phyloP scores from a whole-genome alignment of 768 basidiomycete species.

The Leccinum pellstonianum region DNA sequence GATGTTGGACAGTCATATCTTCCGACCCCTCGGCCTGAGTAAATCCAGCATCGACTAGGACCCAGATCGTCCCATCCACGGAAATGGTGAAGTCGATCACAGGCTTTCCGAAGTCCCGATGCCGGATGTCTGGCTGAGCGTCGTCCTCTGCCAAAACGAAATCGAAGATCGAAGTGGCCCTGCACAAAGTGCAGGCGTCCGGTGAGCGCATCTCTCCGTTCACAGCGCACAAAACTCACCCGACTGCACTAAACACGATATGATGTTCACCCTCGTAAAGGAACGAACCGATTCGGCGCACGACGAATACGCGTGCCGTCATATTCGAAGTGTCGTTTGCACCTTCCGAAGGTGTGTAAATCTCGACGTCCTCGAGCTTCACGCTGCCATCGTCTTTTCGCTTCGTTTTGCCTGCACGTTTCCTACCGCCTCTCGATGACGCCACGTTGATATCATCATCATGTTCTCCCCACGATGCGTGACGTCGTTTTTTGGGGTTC shows the following conservation, averaged over 20 bases:
- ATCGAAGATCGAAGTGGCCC: constrained; percentile 68
- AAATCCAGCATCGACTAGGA: constrained; percentile 51
- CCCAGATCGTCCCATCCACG: constrained; percentile 41
- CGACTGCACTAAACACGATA: constrained; percentile 68
- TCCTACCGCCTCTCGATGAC: constrained; percentile 16
- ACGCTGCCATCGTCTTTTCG: constrained; percentile 16
- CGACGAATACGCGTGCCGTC: constrained; percentile 48
- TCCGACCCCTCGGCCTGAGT: constrained; percentile 5
- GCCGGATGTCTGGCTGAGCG: constrained; percentile 29
- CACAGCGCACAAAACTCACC: constrained; percentile 45
- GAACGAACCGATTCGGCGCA: constrained; percentile 55
- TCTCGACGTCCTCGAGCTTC: constrained; percentile 23
- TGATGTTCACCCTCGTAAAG: constrained; percentile 35
- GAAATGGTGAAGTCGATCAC: constrained; percentile 55
- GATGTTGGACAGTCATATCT: constrained; percentile 11
- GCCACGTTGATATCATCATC: constrained; percentile 21
- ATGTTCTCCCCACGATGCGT: constrained; percentile 32
- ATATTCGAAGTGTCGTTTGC: constrained; percentile 20
- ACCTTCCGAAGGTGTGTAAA: constrained; percentile 1
- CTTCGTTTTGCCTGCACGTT: constrained; percentile 22
- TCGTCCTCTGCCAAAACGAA: constrained; percentile 34
- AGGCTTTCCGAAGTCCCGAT: constrained; percentile 55
- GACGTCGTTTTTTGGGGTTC: constrained; percentile 32
- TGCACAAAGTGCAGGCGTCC: constrained; percentile 28
- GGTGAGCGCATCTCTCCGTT: not conserved